Base-by-base conservation (phyloP, 257 asterid species). In the Verbascum thapsus region DNA sequence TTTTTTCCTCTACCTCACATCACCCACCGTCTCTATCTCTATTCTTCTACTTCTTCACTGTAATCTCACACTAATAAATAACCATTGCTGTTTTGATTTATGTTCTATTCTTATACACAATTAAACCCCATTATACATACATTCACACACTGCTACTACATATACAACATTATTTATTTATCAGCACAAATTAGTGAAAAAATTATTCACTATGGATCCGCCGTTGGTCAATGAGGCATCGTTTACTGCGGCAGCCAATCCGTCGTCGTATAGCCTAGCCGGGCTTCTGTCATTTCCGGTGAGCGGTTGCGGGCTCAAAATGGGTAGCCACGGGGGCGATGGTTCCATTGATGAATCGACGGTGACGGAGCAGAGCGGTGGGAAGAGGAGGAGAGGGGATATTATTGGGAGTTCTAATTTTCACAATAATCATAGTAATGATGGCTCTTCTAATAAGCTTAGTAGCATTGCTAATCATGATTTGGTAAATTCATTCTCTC, bases 221-320 rank as follows among this genome's bases (percentile, higher is more conserved):
- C 86, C 91, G 16, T 69, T 91, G 67, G 73, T 88, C 3, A 88
- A 84, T 54, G 95, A 83, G 72, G 78, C 79, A 0, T 83, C 95
- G 48, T 88, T 86, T 58, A 82, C 91, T 12, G 88, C 89, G 16
- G 87, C 88, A 6, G 73, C 84, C 12, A 78, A 84, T 50, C 94
- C 94, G 8, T 76, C 86, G 12, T 81, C 95, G 37, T 88, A 86
- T 37, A 82, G 86, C 16, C 61, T 91, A 56, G 83, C 91, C 59
- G 96, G 86, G 80, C 83, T 88, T 39, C 84, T 94, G 71, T 84
- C 96, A 4, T 76, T 83, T 53, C 77, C 87, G 64, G 42, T 73
- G 50, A 43, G 70, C 70, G 82, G 76, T 58, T 77, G 86, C 43
- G 83, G 82, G 26, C 71, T 83, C 40, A 80, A 79, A 70, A 82